Evolutionary conservation across 257 asterid genomes (phyloP), one percentile per base, ranked within the genome.

Genomic region (Striga asiatica): DNA sequence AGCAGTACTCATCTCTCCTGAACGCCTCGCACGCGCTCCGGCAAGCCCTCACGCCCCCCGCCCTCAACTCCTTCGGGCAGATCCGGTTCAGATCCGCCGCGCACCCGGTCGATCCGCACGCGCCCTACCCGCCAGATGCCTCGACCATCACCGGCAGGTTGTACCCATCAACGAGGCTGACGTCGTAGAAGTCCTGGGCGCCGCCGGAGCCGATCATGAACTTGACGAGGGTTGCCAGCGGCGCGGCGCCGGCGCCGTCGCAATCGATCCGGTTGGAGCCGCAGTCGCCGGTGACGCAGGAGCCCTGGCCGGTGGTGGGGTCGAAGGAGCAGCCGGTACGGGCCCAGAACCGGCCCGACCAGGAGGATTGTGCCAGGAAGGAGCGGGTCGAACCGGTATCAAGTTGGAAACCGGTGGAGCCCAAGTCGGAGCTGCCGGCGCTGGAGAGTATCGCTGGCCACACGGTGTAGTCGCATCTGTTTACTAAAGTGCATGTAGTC

Each of bases 1-100:
- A 83, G 52, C 89, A 83, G 52, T 81, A 81, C 48, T 74, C 68
- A 7, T 76, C 61, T 0, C 78, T 78, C 28, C 55, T 64, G 17
- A 83, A 83, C 1, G 89, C 94, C 0, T 76, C 82, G 46, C 89
- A 83, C 42, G 94, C 91, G 72, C 94, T 84, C 11, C 56, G 71
- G 54, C 94, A 84, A 4, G 81, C 91, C 37, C 58, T 70, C n/a
- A 85, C 89, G 2, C 61, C 77, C 3, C 47, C 77, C 5, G 43
- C 41, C 61, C 63, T 55, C 35, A 84, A 56, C 62, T 84, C 87
- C 12, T 60, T 2, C 41, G 94, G 87, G 43, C 91, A 84, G 10
- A 51, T 50, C 47, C 9, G 52, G 64, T 79, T 78, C 62, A 81
- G 19, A 18, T 84, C 94, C 21, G 37, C 76, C 19, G 12, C 61